Evolutionary conservation across 2,329 filamentous ascomycete species (phyloP).

Genomic region (Microthyrium microscopicum): DNA sequence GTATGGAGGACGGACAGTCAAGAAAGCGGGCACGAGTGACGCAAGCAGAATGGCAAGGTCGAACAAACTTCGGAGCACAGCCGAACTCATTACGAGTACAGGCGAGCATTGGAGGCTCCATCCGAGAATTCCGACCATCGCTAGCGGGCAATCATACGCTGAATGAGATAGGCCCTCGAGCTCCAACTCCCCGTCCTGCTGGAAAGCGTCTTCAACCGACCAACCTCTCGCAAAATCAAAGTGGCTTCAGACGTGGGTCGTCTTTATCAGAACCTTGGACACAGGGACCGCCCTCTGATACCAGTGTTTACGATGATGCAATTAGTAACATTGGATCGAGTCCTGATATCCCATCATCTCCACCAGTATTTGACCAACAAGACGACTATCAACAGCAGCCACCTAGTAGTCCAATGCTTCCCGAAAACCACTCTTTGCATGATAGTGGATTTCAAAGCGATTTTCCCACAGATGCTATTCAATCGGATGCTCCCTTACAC

Average conservation of each 20-base stretch:
- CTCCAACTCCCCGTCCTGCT: slow-evolving; percentile 57
- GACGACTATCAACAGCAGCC: slow-evolving; percentile 34
- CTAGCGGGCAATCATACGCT: slow-evolving; percentile 25
- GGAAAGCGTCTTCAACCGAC: slow-evolving; percentile 22
- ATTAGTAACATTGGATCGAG: slow-evolving; percentile 14
- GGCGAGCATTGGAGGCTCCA: slow-evolving; percentile 75
- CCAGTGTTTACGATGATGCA: slow-evolving; percentile 28
- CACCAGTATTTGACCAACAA: slow-evolving; percentile 74
- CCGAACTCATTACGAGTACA: slow-evolving; percentile 75
- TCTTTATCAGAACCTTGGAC: too few species aligned
- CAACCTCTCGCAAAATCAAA: slow-evolving; percentile 20
- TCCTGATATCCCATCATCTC: slow-evolving; percentile 72
- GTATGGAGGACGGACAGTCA: slow-evolving; percentile 34
- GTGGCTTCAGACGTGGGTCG: slow-evolving; percentile 45
- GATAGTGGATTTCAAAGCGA: slow-evolving; percentile 81
- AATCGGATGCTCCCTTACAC: too few species aligned
- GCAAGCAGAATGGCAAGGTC: slow-evolving; percentile 54
- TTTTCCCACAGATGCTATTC: slow-evolving; percentile 2
- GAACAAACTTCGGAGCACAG: slow-evolving; percentile 52
- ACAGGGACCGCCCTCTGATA: too few species aligned
- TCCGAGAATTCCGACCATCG: slow-evolving; percentile 65
- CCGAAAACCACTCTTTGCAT: slow-evolving; percentile 35
- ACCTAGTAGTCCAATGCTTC: slow-evolving; percentile 60
- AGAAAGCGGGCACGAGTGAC: slow-evolving; percentile 71
- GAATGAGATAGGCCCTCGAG: slow-evolving; percentile 46